These are phyloP conservation scores for Trametes pubescens DNA, from an alignment of 1,284 basidiomycete genomes.

Conservation along the genomic window DNA sequence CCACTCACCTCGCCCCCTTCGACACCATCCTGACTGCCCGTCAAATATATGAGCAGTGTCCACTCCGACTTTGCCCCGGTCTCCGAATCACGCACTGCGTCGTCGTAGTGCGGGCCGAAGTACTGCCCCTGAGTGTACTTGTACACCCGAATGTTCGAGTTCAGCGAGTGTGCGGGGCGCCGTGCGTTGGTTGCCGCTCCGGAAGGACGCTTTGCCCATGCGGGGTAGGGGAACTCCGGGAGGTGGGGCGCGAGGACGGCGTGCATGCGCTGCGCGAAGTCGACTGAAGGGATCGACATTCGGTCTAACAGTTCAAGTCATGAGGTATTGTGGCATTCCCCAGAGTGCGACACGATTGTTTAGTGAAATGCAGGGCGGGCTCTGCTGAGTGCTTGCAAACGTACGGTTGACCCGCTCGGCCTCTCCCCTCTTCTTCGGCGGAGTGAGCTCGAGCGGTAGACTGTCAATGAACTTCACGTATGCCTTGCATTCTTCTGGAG, in stretches of 20 bases:
- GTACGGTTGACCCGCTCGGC: conserved; percentile 78
- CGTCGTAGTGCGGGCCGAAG: conserved; percentile 82
- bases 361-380: no score
- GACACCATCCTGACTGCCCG: conserved; percentile 74
- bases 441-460: conserved; percentile 73
- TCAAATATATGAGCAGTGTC: conserved; percentile 84
- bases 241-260: conserved; percentile 64
- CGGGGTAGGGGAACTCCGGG: conserved; percentile 62
- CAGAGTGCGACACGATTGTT: background rate
- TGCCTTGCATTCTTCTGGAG: conserved; percentile 66
- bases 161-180: conserved; percentile 62
- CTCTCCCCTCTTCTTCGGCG: conserved; percentile 78
- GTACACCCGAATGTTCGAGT: conserved; percentile 76
- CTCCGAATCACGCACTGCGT: conserved; percentile 63
- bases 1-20: conserved; percentile 73
- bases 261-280: conserved; percentile 68
- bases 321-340: background rate
- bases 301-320: conserved; percentile 54
- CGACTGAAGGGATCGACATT: conserved; percentile 64
- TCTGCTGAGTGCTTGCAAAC: conserved; percentile 31
- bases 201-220: conserved; percentile 47
- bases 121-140: conserved; percentile 71
- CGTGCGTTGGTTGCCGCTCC: conserved; percentile 36
- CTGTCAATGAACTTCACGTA: conserved; percentile 70
- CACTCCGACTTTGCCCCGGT: conserved; percentile 75